Base-by-base conservation (phyloP, 192 early-diverging fungal species). In the Podila epicladia region DNA sequence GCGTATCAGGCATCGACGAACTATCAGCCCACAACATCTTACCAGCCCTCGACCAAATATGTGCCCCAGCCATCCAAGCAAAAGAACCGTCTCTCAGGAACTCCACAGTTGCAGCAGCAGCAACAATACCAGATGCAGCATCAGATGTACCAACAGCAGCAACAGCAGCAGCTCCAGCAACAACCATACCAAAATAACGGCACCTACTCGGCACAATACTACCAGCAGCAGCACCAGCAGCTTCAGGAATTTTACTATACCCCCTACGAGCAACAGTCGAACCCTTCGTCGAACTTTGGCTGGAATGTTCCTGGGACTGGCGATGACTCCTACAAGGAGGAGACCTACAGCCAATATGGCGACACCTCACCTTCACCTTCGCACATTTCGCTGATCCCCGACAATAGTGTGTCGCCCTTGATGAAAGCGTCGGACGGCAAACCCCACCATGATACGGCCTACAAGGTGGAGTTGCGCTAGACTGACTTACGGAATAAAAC, bases 21-120 rank as follows among this genome's bases (percentile, higher is more conserved):
- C 41, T 72, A 53, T 32, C 69, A 64, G 24, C n/a, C 75, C n/a
- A 35, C 55, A 8, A 32, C 28, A 4, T 33, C 75, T 15, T 80
- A 80, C 58, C 65, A 53, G 29, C 77, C 77, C 6, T 22, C 77
- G 0, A 80, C 77, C 13, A 69, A 41, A 7, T 80, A 80, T 72
- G 67, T 80, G 29, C 71, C 77, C 7, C 70, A 80, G 11, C 29
- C 61, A 26, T 5, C 49, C 26, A 79, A 64, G 35, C 64, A 29
- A 19, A 79, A 35, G 37, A 80, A 80, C 38, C 65, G 71, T 15
- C 62, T 69, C 29, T 73, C 70, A 26, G 67, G 61, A 13, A 31
- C 41, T 17, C 58, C 65, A 35, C 67, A 69, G 22, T 53, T 35
- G 13, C 68, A 61, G 11, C 59, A 61, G 59, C 59, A 61, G 15